Base-by-base conservation (phyloP, 192 early-diverging fungal species). In the Backusella tuberculispora region DNA sequence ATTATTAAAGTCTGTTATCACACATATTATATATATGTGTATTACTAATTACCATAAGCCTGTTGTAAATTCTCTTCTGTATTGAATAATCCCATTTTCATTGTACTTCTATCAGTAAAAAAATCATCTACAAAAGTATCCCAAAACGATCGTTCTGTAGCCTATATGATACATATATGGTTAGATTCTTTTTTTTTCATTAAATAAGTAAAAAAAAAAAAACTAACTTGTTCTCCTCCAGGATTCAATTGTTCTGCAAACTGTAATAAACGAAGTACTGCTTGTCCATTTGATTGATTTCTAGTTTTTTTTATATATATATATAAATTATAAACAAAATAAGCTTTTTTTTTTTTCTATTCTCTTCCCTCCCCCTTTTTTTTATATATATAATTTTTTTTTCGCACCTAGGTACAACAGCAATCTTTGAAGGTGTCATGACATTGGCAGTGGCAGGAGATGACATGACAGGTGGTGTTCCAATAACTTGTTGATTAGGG, bases 211-310 rank as follows among this genome's bases (percentile, higher is more conserved):
- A 15, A 5, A 56, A 19, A 34, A 24, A 12, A 1, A 3, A 2
- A 42, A 3, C 7, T 53, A 73, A 78, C 76, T 67, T 74, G 43
- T 29, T 66, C 53, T 34, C 53, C 53, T 60, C 77, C 77, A 41
- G 77, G 72, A 74, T 47, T 73, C 14, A 78, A 67, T 47, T 74
- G 72, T 26, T 78, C 77, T 45, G 63, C 64, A 69, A 74, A 78
- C 29, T 78, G 72, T 43, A 78, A 24, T 74, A 78, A 64, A 17
- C 77, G 71, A 17, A 74, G 53, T n/a, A 78, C 72, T 26, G 77
- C 77, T 7, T 44, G 60, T 63, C 77, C 77, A 46, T n/a, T 73
- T 9, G 72, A 29, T 64, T 71, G 65, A 9, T 72, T 73, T 73
- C 77, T 78, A 50, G 34, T 34, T 34, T n/a, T n/a, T n/a, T n/a